Base-by-base conservation (phyloP, 2,329 filamentous ascomycete species). In the Pezicula neosporulosa region DNA sequence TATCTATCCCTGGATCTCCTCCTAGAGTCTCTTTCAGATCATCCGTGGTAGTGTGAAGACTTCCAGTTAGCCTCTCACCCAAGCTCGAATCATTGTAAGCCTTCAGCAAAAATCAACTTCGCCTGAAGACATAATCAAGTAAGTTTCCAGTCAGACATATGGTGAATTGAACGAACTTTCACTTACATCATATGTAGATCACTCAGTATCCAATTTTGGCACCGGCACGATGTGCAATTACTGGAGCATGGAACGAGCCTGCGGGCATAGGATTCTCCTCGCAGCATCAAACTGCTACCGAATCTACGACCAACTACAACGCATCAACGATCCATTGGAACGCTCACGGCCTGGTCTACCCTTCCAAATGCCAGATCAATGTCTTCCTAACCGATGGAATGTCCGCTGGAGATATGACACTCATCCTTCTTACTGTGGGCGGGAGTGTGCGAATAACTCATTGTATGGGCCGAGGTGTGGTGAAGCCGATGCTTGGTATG, bases 371-470 rank as follows among this genome's bases (percentile, higher is more conserved):
- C 62, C 63, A 10, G 45, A 44, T 6, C 43, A 52, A 36, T 65
- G 63, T 52, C 46, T 58, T 12, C 63, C 63, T 19, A 59, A 63
- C 48, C 47, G 45, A 35, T 24, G 48, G 30, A 66, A 66, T 48
- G 44, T 61, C 8, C 50, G 39, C 4, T 50, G 49, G 19, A 55
- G 51, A 41, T 51, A 50, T 36, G 49, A 54, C 6, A 50, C 56
- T 13, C 56, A 57, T 15, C 42, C 42, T 30, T 27, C 10, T 13
- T 63, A 60, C 45, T 66, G 62, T 45, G 51, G 54, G 16, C 55
- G 38, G 16, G 63, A 66, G 52, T 66, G 63, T 54, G 61, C 55
- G 46, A 66, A 65, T 49, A 66, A 64, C 57, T 56, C 47, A 7
- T 8, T 53, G 8, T 56, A 53, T 45, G 49, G 38, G 36, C 15